phyloP scores from a whole-genome alignment of 805 yeast genomes.

The Wickerhamomyces chambardii region DNA sequence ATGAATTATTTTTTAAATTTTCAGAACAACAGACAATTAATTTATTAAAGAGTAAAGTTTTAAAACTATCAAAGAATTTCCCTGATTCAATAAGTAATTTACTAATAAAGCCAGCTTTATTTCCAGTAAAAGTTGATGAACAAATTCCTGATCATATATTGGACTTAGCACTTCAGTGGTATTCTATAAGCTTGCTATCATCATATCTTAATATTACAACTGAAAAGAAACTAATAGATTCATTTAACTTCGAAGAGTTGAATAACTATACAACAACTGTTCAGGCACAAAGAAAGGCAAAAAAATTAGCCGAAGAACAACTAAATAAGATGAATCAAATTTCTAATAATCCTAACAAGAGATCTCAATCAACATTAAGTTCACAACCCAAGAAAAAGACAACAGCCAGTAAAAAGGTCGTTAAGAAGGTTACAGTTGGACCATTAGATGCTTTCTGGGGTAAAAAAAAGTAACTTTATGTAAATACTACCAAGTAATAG shows the following conservation, averaged over 20 bases:
- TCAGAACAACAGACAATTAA: conserved; percentile 26
- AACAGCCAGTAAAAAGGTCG: conserved; percentile 22
- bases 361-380: conserved; percentile 9
- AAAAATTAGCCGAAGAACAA: conserved; percentile 22
- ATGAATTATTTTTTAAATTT: conserved; percentile 35
- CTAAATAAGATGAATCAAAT: conserved; percentile 16
- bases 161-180: conserved; percentile 24
- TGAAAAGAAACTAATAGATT: conserved; percentile 15
- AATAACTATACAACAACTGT: conserved; percentile 16
- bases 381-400: conserved; percentile 17
- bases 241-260: conserved; percentile 22
- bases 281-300: conserved; percentile 13
- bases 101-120: conserved; percentile 17
- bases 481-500: too few relatives aligned
- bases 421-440: conserved; percentile 51
- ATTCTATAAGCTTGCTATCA: conserved; percentile 38
- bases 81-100: conserved; percentile 24
- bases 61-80: conserved; percentile 23
- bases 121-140: conserved; percentile 18
- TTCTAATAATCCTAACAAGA: conserved; percentile 10
- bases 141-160: conserved; percentile 26
- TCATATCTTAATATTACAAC: conserved; percentile 26
- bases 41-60: conserved; percentile 30
- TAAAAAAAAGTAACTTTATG: conserved; percentile 32
- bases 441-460: conserved; percentile 60